A percentile compares a stretch with the other conserved stretches of the same genome.
Conservation (phyloP, 352 stramenopile species). For the Blastocystis sp. region DNA sequence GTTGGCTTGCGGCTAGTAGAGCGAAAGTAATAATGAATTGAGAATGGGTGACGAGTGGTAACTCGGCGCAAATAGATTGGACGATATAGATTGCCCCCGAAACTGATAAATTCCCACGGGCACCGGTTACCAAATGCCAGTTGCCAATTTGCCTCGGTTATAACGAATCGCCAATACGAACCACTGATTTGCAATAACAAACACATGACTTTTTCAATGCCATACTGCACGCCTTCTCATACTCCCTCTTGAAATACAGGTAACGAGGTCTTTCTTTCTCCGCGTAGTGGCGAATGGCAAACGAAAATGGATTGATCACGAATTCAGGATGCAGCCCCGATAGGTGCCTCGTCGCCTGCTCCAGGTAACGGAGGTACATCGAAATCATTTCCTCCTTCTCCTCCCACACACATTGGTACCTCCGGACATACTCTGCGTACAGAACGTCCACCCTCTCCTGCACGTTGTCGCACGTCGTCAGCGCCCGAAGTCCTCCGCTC, state of each 20-base stretch:
- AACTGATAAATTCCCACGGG: too few species aligned
- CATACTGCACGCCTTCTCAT: not conserved
- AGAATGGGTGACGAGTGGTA: too few species aligned
- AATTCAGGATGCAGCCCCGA: not conserved
- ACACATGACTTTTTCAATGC: not conserved
- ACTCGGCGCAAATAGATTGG: too few species aligned
- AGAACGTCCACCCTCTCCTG: not conserved
- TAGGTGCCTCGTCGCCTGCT: not conserved
- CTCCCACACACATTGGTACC: constrained; percentile 37
- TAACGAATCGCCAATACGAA: not conserved
- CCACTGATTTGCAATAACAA: not conserved
- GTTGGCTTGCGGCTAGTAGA: too few species aligned
- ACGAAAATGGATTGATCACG: constrained; percentile 15
- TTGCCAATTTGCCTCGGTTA: not conserved
- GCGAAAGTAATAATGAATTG: too few species aligned
- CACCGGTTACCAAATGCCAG: not conserved
- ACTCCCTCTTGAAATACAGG: not conserved
- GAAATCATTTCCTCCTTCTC: constrained; percentile 59
- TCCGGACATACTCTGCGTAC: not conserved
- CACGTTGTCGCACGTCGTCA: not conserved
- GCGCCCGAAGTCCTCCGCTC: not conserved
- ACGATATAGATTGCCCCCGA: too few species aligned
- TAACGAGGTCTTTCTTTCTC: constrained; percentile 13
- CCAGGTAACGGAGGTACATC: constrained; percentile 48
- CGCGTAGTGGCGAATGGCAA: constrained; percentile 28